Base-by-base conservation (phyloP, 306 rosid genomes). In the Pterocarpus macrocarpus region DNA sequence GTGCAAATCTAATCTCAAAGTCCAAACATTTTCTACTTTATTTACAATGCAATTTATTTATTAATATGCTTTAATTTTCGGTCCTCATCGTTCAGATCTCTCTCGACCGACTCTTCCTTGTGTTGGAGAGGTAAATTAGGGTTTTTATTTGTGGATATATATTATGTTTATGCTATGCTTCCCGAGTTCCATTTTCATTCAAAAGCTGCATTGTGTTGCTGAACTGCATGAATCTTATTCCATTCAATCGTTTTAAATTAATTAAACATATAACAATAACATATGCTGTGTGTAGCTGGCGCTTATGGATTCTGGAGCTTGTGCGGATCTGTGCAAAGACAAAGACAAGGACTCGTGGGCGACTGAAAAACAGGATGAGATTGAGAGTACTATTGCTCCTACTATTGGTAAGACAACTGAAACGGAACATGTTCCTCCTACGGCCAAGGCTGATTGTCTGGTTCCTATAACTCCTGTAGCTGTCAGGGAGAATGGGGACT, bases 381-480 rank as follows among this genome's bases (percentile, higher is more conserved):
- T 55, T 52, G 8, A 1, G 4, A 53, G 14, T n/a, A 11, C 15
- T 47, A 9, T 12, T 47, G 4, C 28, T 22, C 28, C 28, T 22
- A 22, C 15, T 47, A 57, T 17, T 53, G 45, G 17, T 33, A 8
- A 44, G 77, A 50, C 1, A 47, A 66, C 73, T 28, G 7, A 34
- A 41, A 2, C 15, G 30, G 41, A 38, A 47, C 87, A 86, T 77
- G 67, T 55, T 69, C 43, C 50, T 49, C n/a, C 41, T 1, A 34
- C 56, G 32, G 41, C 39, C 53, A 68, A 63, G 22, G 43, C 47
- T 9, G 82, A 80, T 9, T 81, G 74, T 45, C 52, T 86, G n/a
- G 89, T 75, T 75, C 97, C 97, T 55, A 84, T 89, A 22, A 94
- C 97, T 57, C 97, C 97, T 35, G 84, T 75, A 5, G 65, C 81